These are phyloP conservation scores for Rosa persica DNA, from an alignment of 306 rosid genomes.

Conservation along the genomic window DNA sequence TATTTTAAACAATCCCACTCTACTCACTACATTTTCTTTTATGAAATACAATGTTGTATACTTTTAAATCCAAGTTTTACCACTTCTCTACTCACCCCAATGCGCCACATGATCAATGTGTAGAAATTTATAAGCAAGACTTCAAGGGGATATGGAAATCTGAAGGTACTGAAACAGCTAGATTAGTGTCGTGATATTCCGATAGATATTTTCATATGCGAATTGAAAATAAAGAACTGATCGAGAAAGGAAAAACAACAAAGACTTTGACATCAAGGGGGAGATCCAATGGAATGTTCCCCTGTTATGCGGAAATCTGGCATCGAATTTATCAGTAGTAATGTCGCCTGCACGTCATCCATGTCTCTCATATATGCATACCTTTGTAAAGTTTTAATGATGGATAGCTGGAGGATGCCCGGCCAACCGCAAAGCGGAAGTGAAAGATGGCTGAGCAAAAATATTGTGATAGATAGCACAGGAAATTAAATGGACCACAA, in stretches of 20 bases:
- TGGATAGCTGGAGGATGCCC: neutral
- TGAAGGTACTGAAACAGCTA: too few relatives aligned
- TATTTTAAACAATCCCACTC: neutral
- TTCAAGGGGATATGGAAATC: too few relatives aligned
- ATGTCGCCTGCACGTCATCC: neutral
- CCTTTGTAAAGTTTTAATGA: neutral
- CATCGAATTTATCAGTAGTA: neutral
- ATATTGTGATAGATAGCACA: neutral
- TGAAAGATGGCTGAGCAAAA: neutral
- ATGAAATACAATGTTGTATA: neutral
- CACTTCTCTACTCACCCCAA: neutral
- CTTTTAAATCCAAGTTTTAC: neutral
- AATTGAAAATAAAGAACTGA: neutral
- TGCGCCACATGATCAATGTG: neutral
- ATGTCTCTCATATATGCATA: neutral
- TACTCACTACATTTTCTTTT: neutral
- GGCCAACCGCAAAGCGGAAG: neutral
- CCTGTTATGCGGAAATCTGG: conserved; percentile 6
- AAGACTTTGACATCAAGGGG: neutral
- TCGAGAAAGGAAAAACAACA: neutral
- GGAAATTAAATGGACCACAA: conserved; percentile 22
- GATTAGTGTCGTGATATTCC: too few relatives aligned
- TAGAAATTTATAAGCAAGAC: too few relatives aligned
- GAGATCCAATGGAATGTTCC: neutral
- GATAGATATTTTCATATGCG: neutral